A percentile compares a stretch with the other conserved stretches of the same genome.
These are phyloP conservation scores for Dalechampia spathulata DNA, from an alignment of 441 rosid species.

Conservation along the genomic window DNA sequence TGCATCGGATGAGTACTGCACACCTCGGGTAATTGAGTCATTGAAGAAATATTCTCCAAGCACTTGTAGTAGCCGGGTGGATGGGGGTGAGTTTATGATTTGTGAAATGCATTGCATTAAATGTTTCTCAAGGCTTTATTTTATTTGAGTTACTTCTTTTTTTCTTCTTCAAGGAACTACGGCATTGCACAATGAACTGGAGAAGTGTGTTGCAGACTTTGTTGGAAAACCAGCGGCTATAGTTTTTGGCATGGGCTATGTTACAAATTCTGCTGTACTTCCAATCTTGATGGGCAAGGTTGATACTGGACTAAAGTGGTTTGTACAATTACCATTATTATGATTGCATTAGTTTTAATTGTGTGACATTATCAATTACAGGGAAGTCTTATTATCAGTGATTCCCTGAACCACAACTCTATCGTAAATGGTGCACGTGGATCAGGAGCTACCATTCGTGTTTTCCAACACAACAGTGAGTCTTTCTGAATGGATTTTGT, in stretches of 20 bases:
- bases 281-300: constrained; percentile 80
- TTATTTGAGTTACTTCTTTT: too few relatives aligned
- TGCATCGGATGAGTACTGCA: constrained; percentile 87
- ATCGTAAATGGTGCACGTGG: constrained; percentile 93
- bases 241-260: constrained; percentile 91
- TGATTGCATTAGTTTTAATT: neutral
- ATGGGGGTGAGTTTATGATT: constrained; percentile 47
- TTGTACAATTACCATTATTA: neutral
- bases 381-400: constrained; percentile 85
- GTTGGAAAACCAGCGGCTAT: constrained; percentile 82
- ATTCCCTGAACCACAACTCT: constrained; percentile 83
- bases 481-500: neutral
- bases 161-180: constrained; percentile 45
- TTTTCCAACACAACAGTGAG: constrained; percentile 81
- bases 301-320: neutral
- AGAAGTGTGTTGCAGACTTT: constrained; percentile 61
- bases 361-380: constrained; percentile 13
- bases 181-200: constrained; percentile 53
- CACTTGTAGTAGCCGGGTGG: constrained; percentile 72
- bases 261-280: constrained; percentile 66
- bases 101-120: neutral
- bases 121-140: too few relatives aligned
- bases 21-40: constrained; percentile 71
- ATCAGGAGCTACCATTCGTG: constrained; percentile 75
- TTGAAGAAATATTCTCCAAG: constrained; percentile 63